Evolutionary conservation across 345 rosid species (phyloP).

Genomic region (Nasturtium officinale): DNA sequence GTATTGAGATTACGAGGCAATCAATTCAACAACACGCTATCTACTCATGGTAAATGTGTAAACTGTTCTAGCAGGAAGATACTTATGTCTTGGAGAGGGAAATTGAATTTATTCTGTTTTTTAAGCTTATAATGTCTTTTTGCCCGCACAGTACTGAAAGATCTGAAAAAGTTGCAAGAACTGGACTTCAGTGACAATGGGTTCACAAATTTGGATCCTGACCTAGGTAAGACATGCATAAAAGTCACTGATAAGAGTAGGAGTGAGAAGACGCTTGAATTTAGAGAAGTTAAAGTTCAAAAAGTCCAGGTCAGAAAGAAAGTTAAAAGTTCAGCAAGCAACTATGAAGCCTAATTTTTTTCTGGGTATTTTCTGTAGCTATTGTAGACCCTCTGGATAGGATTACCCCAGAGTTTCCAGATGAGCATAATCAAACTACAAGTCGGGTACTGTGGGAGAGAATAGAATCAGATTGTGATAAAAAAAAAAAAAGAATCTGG

Average conservation of each 20-base stretch:
- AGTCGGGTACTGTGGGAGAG: neutral
- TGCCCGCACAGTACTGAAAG: slow-evolving; percentile 12
- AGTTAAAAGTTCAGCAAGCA: neutral
- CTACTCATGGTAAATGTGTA: slow-evolving; percentile 17
- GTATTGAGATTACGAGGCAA: slow-evolving; percentile 22
- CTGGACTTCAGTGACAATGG: slow-evolving; percentile 26
- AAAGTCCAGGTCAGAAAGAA: neutral
- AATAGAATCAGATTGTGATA: neutral
- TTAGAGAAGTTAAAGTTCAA: neutral
- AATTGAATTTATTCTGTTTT: neutral
- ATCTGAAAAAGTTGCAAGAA: slow-evolving; percentile 29
- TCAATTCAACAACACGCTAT: slow-evolving; percentile 21
- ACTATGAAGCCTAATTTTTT: neutral
- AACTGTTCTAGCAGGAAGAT: slow-evolving; percentile 2
- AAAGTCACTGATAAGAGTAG: neutral
- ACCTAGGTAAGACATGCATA: slow-evolving; percentile 15
- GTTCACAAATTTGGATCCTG: slow-evolving; percentile 7
- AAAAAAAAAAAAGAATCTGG: neutral
- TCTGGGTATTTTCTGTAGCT: neutral
- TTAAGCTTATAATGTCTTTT: neutral
- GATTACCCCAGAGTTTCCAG: neutral
- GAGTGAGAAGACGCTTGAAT: neutral
- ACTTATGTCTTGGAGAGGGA: neutral
- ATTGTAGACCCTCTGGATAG: neutral
- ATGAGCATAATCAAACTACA: neutral